Base-by-base conservation (phyloP, 768 basidiomycete species). In the Dioszegia aurantiaca region DNA sequence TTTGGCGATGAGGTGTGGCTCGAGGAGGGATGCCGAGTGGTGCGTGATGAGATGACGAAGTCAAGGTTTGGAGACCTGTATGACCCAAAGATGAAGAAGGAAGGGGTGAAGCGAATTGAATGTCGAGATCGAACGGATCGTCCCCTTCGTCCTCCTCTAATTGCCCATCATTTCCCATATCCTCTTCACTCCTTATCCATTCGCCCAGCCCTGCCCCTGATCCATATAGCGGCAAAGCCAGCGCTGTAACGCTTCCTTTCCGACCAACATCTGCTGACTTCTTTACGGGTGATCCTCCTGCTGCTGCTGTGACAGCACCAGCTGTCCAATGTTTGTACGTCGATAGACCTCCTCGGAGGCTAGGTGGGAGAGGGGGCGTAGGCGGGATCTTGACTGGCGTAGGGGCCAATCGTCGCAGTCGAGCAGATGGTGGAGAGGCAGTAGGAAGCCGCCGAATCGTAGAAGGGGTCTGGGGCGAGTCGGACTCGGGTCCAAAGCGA, bases 311-410 rank as follows among this genome's bases (percentile, higher is more conserved):
- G n/a, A n/a, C n/a, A n/a, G n/a, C n/a, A 6, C 33, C 33, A 33
- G 33, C 33, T 33, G 33, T 33, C 33, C 33, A 33, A 33, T 33
- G 33, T 14, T 14, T 6, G 14, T 33, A 33, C 33, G 33, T 33
- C 33, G 8, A 6, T 6, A 6, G 33, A 33, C 33, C 33, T 14
- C 8, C 33, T 33, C 14, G 6, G 14, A 33, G 33, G 33, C 14
- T 33, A 14, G 33, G 33, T 14, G 33, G 33, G 6, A 49, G 31
- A 14, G 46, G 46, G 4, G 46, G 46, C 21, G 46, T 55, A 9
- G 63, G 60, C 17, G 61, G 62, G 24, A 72, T 58, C 42, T 65
- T 62, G 30, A 72, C 62, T 2, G 70, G 67, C 16, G 61, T 53
- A 9, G 70, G 70, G 3, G 70, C 70, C 2, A 72, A 44, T 11